These are phyloP conservation scores for Podospora didyma DNA, from an alignment of 495 filamentous ascomycete species.

Conservation along the genomic window DNA sequence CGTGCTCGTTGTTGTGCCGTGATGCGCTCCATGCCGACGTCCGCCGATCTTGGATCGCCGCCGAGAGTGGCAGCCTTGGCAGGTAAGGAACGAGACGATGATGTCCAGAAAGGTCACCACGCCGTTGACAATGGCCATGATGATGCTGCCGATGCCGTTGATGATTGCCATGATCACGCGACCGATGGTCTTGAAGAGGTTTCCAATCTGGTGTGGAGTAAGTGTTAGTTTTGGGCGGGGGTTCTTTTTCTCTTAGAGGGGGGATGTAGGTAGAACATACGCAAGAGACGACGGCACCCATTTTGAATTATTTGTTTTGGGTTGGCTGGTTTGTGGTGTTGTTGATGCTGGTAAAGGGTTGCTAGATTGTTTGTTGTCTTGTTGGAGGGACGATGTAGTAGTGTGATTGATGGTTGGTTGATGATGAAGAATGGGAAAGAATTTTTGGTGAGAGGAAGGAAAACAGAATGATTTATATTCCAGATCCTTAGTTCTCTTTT, in stretches of 20 bases:
- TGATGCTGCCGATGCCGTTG: conserved; percentile 69
- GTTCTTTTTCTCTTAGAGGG: not conserved
- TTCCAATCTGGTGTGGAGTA: conserved; percentile 59
- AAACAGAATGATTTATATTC: not conserved
- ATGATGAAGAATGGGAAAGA: not conserved
- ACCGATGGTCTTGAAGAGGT: conserved; percentile 80
- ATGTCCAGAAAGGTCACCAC: conserved; percentile 74
- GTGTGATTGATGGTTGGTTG: not conserved
- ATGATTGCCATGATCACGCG: conserved; percentile 78
- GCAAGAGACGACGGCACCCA: conserved; percentile 95
- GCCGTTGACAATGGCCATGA: conserved; percentile 72
- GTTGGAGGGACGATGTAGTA: no score
- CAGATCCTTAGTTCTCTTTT: not conserved
- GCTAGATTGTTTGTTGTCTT: not conserved
- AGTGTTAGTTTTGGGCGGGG: conserved; percentile 20
- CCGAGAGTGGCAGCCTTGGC: conserved; percentile 58
- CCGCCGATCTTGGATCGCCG: no score
- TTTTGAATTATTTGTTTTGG: conserved; percentile 48
- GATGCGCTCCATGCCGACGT: conserved; percentile 25
- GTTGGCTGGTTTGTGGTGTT: conserved; percentile 2
- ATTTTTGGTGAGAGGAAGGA: not conserved
- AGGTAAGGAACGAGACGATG: conserved; percentile 84
- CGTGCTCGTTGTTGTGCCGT: conserved; percentile 12
- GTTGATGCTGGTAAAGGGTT: not conserved
- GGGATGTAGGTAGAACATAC: conserved; percentile 54